A percentile compares a stretch with the other conserved stretches of the same genome.
Conservation (phyloP, 2,329 filamentous ascomycete species). For the Paraphaeosphaeria sporulosa region DNA sequence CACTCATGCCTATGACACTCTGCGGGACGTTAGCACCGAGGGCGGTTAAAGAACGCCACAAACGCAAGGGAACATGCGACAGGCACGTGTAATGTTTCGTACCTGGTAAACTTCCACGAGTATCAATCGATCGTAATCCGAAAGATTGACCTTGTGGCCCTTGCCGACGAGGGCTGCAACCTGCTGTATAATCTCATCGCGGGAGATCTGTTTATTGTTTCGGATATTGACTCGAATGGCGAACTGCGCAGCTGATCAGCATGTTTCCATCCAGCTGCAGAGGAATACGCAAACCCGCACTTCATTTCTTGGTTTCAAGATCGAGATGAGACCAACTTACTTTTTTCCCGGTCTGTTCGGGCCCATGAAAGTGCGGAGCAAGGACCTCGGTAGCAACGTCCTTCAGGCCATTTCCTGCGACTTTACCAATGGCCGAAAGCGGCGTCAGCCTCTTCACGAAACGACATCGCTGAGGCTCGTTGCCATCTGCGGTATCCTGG, state of each 20-base stretch:
- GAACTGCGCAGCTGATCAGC: constrained; percentile 62
- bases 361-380: constrained; percentile 66
- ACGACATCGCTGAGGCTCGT: constrained; percentile 62
- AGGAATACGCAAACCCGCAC: constrained; percentile 16
- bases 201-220: constrained; percentile 73
- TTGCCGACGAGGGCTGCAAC: constrained; percentile 71
- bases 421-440: constrained; percentile 67
- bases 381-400: constrained; percentile 71
- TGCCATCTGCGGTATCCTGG: constrained; percentile 60
- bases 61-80: constrained; percentile 9
- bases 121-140: constrained; percentile 78
- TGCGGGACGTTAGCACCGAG: constrained; percentile 48
- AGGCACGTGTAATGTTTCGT: constrained; percentile 42
- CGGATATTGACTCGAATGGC: constrained; percentile 83
- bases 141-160: constrained; percentile 79
- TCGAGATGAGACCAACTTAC: constrained; percentile 47
- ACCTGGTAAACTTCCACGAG: constrained; percentile 84
- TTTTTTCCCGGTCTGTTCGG: constrained; percentile 59
- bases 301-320: constrained; percentile 15
- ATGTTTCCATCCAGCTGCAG: constrained; percentile 21
- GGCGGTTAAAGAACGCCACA: constrained; percentile 8
- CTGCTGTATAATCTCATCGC: constrained; percentile 73
- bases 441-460: constrained; percentile 69
- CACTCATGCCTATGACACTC: constrained; percentile 80
- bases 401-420: constrained; percentile 72